phyloP scores from a whole-genome alignment of 2,329 filamentous ascomycete species.

The Xylariaceae sp. region DNA sequence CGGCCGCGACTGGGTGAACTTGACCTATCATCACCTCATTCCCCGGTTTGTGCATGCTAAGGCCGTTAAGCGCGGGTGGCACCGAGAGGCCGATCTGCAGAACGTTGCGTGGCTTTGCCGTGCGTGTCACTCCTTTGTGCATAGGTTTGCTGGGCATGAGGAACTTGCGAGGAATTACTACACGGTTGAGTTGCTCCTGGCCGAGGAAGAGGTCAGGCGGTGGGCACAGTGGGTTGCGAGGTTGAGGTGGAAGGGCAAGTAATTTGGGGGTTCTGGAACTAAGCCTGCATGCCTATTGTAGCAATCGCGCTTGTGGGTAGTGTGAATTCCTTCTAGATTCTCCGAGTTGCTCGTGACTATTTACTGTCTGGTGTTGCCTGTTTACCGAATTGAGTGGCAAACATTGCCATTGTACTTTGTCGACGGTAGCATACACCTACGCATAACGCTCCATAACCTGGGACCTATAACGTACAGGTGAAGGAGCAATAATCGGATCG shows the following conservation, averaged over 20 bases:
- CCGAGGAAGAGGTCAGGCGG: slow-evolving; percentile 66
- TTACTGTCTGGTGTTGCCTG: no score
- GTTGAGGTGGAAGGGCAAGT: slow-evolving; percentile 66
- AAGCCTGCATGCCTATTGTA: no score
- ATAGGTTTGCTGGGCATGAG: slow-evolving; percentile 72
- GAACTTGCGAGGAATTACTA: slow-evolving; percentile 71
- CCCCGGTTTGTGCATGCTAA: slow-evolving; percentile 76
- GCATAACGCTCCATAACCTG: no score
- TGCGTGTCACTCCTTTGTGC: slow-evolving; percentile 80
- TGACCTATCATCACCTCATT: slow-evolving; percentile 85
- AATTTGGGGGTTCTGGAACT: not conserved
- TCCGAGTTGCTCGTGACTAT: no score
- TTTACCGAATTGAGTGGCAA: no score
- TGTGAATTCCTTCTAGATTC: no score
- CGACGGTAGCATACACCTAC: no score
- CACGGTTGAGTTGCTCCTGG: slow-evolving; percentile 68
- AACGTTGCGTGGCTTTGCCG: slow-evolving; percentile 85
- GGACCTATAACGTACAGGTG: no score
- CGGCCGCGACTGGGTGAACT: slow-evolving; percentile 66
- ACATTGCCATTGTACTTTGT: no score
- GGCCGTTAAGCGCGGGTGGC: slow-evolving; percentile 75
- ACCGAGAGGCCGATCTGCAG: slow-evolving; percentile 69
- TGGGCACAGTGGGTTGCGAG: slow-evolving; percentile 73
- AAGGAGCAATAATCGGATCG: no score
- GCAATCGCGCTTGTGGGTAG: no score